Percentiles rank a stretch among this genome's conserved stretches.
Conservation (phyloP, 306 rosid species). For the Neltuma alba region DNA sequence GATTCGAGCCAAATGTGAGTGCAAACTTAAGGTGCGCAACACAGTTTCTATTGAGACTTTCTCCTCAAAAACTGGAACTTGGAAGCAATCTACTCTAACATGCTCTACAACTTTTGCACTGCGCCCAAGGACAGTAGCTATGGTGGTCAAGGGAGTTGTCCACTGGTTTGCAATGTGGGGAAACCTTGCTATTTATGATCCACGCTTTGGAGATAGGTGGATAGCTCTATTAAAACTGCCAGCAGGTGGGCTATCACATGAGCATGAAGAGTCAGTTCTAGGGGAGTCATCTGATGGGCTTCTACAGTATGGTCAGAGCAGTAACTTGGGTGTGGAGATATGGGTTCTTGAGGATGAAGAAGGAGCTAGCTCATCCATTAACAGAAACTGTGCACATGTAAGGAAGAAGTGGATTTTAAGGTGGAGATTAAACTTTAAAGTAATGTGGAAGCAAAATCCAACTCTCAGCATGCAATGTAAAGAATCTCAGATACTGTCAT, state of each 20-base stretch:
- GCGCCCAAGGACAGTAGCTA: constrained; percentile 65
- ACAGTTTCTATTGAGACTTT: constrained; percentile 76
- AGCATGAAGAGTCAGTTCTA: constrained; percentile 67
- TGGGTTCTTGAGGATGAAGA: constrained; percentile 67
- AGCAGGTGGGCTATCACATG: constrained; percentile 50
- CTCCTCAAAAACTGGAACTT: constrained; percentile 66
- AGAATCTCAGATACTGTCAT: constrained; percentile 67
- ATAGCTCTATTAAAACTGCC: constrained; percentile 61
- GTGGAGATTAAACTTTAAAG: constrained; percentile 53
- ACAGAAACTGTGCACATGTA: constrained; percentile 34
- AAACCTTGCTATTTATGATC: constrained; percentile 74
- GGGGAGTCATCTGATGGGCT: constrained; percentile 80
- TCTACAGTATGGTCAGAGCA: constrained; percentile 81
- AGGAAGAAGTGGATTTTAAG: constrained; percentile 54
- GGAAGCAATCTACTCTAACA: constrained; percentile 74
- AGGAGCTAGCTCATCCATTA: constrained; percentile 30
- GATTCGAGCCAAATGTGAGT: constrained; percentile 73
- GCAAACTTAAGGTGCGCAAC: constrained; percentile 57
- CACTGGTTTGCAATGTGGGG: constrained; percentile 75
- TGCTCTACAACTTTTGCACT: constrained; percentile 62
- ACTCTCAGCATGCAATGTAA: constrained; percentile 48
- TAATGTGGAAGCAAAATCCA: constrained; percentile 64
- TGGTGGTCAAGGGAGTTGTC: constrained; percentile 64
- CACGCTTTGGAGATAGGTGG: constrained; percentile 59
- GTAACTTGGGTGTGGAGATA: constrained; percentile 65